Evolutionary conservation across 2,329 filamentous ascomycete species (phyloP), one percentile per base, ranked within the genome.

Genomic region (Botryotinia narcissicola): DNA sequence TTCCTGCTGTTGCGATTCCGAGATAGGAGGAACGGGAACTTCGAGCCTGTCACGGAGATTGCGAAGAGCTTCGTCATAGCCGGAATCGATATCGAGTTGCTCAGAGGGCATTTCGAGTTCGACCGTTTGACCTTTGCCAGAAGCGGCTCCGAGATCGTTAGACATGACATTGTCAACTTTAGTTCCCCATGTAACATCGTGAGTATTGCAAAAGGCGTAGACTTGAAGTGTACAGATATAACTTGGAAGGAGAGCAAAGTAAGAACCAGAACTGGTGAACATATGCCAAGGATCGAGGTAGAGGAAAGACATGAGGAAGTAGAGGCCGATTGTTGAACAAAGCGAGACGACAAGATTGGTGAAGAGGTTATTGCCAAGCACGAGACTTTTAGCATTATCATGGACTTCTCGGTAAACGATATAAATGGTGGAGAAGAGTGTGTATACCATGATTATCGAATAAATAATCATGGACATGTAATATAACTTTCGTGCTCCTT

Each of bases 201-300:
- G 96, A 0, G 95, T 97, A 85, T 99, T 99, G 86, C 96, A 98
- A 83, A 99, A 99, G 61, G 96, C 96, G 84, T 99, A 99, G 32
- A 98, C 94, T 83, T 99, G 96, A 3, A 99, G 87, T 0, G 94
- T 98, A 85, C 96, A 98, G 83, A 99, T 97, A 85, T 98, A 99
- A 57, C 88, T 91, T 0, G 96, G 96, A 51, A 99, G 87, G 40
- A 99, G 90, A 64, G 95, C 88, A 82, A 99, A 98, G 86, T 99
- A 99, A 82, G 98, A 95, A 0, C 87, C 89, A 0, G 93, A 91
- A 0, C 92, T 95, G 20, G 96, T 99, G 84, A 99, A 92, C 93
- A 99, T 96, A 86, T 99, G 96, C 96, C 96, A 99, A 0, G 96
- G 96, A 78, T 99, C 97, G 64, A 99, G 89, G 83, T 99, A 99